phyloP scores from a whole-genome alignment of 2,329 filamentous ascomycete species.

The Knoxdaviesia proteae region DNA sequence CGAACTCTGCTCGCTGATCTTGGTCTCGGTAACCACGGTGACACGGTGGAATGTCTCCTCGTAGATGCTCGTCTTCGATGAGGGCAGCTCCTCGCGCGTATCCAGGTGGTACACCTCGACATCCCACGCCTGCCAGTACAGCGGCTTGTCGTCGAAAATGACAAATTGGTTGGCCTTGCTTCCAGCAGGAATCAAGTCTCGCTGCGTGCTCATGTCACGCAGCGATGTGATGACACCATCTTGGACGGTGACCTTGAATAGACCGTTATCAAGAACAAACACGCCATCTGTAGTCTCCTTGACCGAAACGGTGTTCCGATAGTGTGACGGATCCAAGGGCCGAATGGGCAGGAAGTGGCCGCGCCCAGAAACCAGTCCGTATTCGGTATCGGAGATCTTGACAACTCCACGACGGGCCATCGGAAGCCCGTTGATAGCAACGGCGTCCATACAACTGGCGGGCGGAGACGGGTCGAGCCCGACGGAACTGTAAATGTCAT shows the following conservation, averaged over 20 bases:
- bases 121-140: conserved; percentile 97
- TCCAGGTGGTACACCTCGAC: conserved; percentile 92
- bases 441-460: conserved; percentile 22
- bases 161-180: conserved; percentile 79
- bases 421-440: conserved; percentile 67
- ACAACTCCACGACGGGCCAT: conserved; percentile 66
- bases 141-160: conserved; percentile 88
- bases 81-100: conserved; percentile 55
- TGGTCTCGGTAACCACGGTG: conserved; percentile 64
- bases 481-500: conserved; percentile 47
- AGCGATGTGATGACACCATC: conserved; percentile 67
- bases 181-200: conserved; percentile 56
- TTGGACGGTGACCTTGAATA: conserved; percentile 52
- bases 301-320: conserved; percentile 29
- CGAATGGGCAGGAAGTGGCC: conserved; percentile 31
- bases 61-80: conserved; percentile 46
- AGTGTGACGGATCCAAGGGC: conserved; percentile 22
- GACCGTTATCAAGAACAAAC: conserved; percentile 62
- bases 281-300: conserved; percentile 32
- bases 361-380: conserved; percentile 34
- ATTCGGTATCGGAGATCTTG: conserved; percentile 31
- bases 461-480: conserved; percentile 31
- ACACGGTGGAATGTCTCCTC: conserved; percentile 57
- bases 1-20: conserved; percentile 72
- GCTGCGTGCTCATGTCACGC: conserved; percentile 48